Conservation (phyloP, 2,329 filamentous ascomycete genomes). For the Colletotrichum australisinense region DNA sequence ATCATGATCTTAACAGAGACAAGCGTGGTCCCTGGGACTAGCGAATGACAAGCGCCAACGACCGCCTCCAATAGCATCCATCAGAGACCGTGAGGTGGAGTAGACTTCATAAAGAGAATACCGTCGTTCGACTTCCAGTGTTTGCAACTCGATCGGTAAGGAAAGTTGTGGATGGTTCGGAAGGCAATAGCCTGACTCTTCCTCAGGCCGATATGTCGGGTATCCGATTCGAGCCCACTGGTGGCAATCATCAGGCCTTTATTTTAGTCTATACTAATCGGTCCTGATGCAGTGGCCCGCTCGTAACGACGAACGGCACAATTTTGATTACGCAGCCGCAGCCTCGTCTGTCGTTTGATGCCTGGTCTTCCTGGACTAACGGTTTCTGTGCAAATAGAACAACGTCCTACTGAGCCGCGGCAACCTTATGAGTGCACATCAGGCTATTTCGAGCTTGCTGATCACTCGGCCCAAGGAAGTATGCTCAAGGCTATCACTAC, state of each 20-base stretch:
- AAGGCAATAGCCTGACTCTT: not conserved
- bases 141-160: not conserved
- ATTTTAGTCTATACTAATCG: not conserved
- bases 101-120: conserved; percentile 12
- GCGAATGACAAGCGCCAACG: conserved; percentile 18
- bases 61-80: conserved; percentile 6
- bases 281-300: not conserved
- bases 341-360: not conserved
- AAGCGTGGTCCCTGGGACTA: conserved; percentile 2
- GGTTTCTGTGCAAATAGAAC: not conserved
- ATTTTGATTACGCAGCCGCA: not conserved
- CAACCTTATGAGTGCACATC: not conserved
- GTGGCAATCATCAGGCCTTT: not conserved
- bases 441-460: not conserved
- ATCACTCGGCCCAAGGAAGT: not conserved
- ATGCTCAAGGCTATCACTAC: not conserved
- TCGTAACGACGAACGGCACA: not conserved
- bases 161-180: not conserved
- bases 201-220: not conserved
- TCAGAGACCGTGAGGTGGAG: conserved; percentile 3
- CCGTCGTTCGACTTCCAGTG: not conserved
- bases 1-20: conserved; percentile 19
- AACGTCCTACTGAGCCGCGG: not conserved
- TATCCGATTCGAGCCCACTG: not conserved
- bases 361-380: not conserved